These are phyloP conservation scores for Microthlaspi erraticum DNA, from an alignment of 345 rosid genomes.

Conservation along the genomic window DNA sequence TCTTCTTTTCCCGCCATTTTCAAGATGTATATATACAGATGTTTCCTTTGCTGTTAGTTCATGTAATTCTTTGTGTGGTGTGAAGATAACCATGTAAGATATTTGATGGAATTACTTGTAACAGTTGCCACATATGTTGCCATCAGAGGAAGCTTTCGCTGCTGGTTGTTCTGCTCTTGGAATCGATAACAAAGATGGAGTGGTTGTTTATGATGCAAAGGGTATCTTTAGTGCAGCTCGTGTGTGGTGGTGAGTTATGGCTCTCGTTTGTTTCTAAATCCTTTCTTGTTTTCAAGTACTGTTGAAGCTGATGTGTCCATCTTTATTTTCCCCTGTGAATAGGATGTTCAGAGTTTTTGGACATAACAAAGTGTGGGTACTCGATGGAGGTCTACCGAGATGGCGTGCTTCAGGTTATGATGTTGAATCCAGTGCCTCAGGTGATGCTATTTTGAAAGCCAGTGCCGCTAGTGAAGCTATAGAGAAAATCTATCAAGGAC, in stretches of 20 bases:
- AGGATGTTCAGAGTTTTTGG: constrained; percentile 99
- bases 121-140: constrained; percentile 98
- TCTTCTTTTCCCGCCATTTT: constrained; percentile 6
- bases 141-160: constrained; percentile 95
- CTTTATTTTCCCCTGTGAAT: constrained; percentile 21
- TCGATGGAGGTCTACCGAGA: constrained; percentile 96
- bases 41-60: neutral
- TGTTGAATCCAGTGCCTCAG: constrained; percentile 98
- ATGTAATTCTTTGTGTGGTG: constrained; percentile 13
- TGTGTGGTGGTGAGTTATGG: constrained; percentile 91
- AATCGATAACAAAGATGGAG: constrained; percentile 79
- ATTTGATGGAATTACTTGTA: constrained; percentile 27
- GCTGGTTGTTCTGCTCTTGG: constrained; percentile 98
- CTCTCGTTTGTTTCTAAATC: neutral
- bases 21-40: constrained; percentile 1
- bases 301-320: constrained; percentile 20
- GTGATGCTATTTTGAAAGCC: constrained; percentile 92
- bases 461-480: constrained; percentile 98
- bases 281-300: neutral
- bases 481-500: constrained; percentile 91
- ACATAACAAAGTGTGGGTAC: constrained; percentile 89
- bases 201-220: constrained; percentile 98
- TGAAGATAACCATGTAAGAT: neutral
- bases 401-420: constrained; percentile 98
- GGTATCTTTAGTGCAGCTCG: constrained; percentile 99